phyloP scores from a whole-genome alignment of 345 rosid species.

The Rhizophora mangle region DNA sequence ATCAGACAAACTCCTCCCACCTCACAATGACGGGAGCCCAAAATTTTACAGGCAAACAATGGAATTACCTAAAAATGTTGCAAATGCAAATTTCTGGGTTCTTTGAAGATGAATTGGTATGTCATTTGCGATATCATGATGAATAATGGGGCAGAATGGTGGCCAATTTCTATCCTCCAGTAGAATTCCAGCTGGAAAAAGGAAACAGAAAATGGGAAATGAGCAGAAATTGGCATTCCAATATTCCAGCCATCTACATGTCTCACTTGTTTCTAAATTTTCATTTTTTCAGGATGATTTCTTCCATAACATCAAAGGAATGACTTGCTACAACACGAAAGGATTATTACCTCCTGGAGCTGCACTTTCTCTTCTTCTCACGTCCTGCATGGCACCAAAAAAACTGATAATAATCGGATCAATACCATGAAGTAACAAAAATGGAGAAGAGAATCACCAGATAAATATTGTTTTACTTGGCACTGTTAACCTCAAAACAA shows the following conservation, averaged over 20 bases:
- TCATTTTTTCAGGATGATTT: background rate
- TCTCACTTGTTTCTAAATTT: too few species aligned
- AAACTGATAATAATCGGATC: background rate
- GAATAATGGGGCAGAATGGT: conserved; percentile 33
- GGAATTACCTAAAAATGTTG: conserved; percentile 28
- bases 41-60: background rate
- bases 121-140: conserved; percentile 34
- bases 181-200: conserved; percentile 30
- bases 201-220: conserved; percentile 3
- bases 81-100: conserved; percentile 30
- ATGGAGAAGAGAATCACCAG: background rate
- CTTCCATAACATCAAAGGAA: background rate
- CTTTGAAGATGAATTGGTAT: conserved; percentile 32
- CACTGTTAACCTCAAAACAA: background rate
- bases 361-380: conserved; percentile 28
- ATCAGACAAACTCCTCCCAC: background rate
- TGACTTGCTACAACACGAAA: background rate
- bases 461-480: background rate
- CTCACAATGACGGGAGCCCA: background rate
- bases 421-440: background rate
- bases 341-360: conserved; percentile 29
- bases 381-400: conserved; percentile 20
- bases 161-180: conserved; percentile 38
- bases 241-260: too few species aligned
- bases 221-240: too few species aligned